Evolutionary conservation across 192 early-diverging fungal species (phyloP), one percentile per base, ranked within the genome.

Genomic region (Chytriomyces sp.): DNA sequence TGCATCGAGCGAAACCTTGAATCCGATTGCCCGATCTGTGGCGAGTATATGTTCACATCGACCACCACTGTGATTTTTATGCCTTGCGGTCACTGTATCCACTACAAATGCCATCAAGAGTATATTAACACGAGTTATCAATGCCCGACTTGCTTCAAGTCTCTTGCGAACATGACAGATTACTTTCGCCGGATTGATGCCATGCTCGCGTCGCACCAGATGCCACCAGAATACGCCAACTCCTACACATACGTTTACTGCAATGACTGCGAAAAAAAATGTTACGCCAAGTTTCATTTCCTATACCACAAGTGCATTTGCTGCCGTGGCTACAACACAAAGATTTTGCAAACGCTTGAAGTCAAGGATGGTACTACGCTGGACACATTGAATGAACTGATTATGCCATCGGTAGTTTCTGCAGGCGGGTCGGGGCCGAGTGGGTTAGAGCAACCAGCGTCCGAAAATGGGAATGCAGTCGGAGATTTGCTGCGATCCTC

Each of bases 11-110:
- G 91, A 64, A 95, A 93, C 53, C 75, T 99, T 48, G 94, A 97
- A 73, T 89, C 91, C 67, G 93, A 98, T 80, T 99, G 97, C 71
- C 96, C 96, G 6, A 97, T 99, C 68, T 99, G 97, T 85, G 94
- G 95, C 28, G 96, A 99, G 76, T 92, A 91, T 79, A 91, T 99
- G 87, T 95, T 96, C 67, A 97, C 93, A 8, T 96, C 94, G 4
- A 91, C 91, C 2, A 87, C 88, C 9, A 87, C 86, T 0, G 91
- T 96, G 3, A 93, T 93, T 16, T 94, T 93, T 79, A 94, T 95
- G 93, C 89, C 89, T 3, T 99, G 97, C 80, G 92, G 94, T 4
- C 97, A 99, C 76, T 90, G 93, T 72, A 95, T 99, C 63, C 97
- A 99, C 81, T 86, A 93, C 68, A 86, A 84, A 50, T 99, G 97